Percentiles rank a stretch among this genome's conserved stretches.
Evolutionary conservation across 2,329 filamentous ascomycete genomes (phyloP).

Genomic region (Diaporthe helianthi): DNA sequence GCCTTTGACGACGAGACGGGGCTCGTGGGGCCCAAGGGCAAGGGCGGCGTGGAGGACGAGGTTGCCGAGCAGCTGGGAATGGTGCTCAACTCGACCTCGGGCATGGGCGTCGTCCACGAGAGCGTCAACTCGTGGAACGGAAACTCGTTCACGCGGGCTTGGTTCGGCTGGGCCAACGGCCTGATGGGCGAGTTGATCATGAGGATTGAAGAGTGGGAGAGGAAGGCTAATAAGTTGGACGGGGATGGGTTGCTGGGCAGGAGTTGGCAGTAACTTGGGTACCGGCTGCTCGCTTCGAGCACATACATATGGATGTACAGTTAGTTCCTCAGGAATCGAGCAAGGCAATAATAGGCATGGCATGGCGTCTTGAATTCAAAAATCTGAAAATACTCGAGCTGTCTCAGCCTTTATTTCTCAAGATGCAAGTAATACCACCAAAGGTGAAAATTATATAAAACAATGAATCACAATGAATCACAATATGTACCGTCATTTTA

Average conservation of each 20-base stretch:
- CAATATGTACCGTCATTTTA: too few relatives aligned
- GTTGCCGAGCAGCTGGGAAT: constrained; percentile 46
- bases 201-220: constrained; percentile 43
- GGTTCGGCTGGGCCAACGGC: constrained; percentile 55
- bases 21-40: constrained; percentile 39
- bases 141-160: constrained; percentile 51
- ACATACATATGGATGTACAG: too few relatives aligned
- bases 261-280: constrained; percentile 41
- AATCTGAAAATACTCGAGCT: too few relatives aligned
- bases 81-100: constrained; percentile 50
- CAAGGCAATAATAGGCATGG: too few relatives aligned
- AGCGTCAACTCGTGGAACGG: constrained; percentile 52
- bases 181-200: constrained; percentile 51
- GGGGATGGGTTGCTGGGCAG: constrained; percentile 40
- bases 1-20: constrained; percentile 42
- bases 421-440: too few relatives aligned
- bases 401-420: too few relatives aligned
- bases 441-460: too few relatives aligned
- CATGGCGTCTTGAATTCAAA: not conserved
- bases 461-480: too few relatives aligned
- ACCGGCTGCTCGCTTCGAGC: not conserved
- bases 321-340: not conserved
- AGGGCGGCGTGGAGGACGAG: constrained; percentile 40
- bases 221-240: constrained; percentile 34
- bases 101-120: constrained; percentile 57